Percentiles rank a stretch among this genome's conserved stretches.
Conservation (phyloP, 2,329 filamentous ascomycete genomes). For the Exserohilum rostratum region DNA sequence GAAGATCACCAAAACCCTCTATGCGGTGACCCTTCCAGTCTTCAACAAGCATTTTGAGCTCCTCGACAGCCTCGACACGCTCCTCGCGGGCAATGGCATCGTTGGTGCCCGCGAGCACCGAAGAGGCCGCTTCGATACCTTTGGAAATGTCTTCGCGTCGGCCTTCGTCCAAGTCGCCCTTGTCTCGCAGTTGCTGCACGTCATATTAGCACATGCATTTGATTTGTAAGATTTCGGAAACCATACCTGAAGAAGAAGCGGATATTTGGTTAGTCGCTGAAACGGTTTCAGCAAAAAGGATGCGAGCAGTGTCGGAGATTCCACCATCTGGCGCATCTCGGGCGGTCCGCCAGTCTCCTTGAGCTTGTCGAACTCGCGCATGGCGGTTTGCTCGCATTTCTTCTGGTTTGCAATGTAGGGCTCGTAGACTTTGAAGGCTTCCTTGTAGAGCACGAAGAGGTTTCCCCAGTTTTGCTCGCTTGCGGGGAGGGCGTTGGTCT, state of each 20-base stretch:
- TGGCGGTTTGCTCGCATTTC: constrained; percentile 84
- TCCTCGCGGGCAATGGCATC: constrained; percentile 89
- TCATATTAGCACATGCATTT: constrained; percentile 11
- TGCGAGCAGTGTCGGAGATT: constrained; percentile 84
- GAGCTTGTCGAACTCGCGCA: constrained; percentile 86
- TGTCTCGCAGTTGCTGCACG: constrained; percentile 79
- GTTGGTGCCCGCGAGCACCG: constrained; percentile 83
- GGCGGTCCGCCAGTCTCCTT: constrained; percentile 69
- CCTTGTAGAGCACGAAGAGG: constrained; percentile 84
- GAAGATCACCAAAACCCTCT: constrained; percentile 86
- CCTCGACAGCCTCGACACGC: constrained; percentile 79
- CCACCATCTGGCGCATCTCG: constrained; percentile 73
- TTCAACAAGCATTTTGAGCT: constrained; percentile 82
- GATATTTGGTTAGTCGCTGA: constrained; percentile 93
- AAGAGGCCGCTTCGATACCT: constrained; percentile 82
- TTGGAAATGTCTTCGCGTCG: constrained; percentile 73
- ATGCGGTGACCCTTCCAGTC: constrained; percentile 96
- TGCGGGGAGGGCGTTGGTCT: constrained; percentile 83
- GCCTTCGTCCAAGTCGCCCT: constrained; percentile 73
- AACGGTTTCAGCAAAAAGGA: constrained; percentile 96
- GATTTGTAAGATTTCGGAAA: background rate
- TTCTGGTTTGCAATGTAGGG: constrained; percentile 97
- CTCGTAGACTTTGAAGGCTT: constrained; percentile 90
- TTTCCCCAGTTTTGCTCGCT: constrained; percentile 88
- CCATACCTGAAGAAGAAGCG: constrained; percentile 79